Evolutionary conservation across 1,139 yeast genomes (phyloP), one percentile per base, ranked within the genome.

Genomic region (Debaryomycetaceae sp.): DNA sequence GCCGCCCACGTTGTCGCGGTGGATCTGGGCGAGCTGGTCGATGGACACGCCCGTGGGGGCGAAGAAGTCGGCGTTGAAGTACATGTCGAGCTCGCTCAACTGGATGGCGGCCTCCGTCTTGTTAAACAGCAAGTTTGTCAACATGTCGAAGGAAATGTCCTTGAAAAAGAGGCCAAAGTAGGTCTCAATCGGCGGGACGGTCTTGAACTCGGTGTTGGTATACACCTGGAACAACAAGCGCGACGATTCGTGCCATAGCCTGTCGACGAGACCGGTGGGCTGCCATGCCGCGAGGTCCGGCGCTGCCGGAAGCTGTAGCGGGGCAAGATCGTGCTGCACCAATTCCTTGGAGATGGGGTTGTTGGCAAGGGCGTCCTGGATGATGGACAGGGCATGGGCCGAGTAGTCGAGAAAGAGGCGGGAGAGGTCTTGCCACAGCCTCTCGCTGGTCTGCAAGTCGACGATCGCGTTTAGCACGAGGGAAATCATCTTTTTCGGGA

Each of bases 81-180:
- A 87, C 34, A 73, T 53, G 45, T 82, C 92, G 34, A 90, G 57
- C 6, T 79, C 74, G 20, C 85, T 68, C 32, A 90, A 68, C 52
- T 86, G 95, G 34, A 82, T 74, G 0, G 95, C 77, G 6, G 86
- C 93, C 41, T 85, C 94, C 32, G 73, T 76, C 46, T 94, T 77
- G 55, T 90, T 90, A 58, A 83, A 90, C 35, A 90, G 94, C 58
- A 90, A 61, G 41, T 80, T 75, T 34, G 79, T 75, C 36, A 87
- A 70, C 25, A 82, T 59, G 49, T 87, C 96, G 30, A 70, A 68
- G 18, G 79, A 64, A 16, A 83, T 57, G 47, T 92, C 98, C 38
- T 83, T 72, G 42, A 86, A 65, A 25, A 90, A 52, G 30, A 83
- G 45, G 1, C 69, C 69, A 25, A 47, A 40, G 44, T 77, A 77